Percentiles rank a stretch among this genome's conserved stretches.
These are phyloP conservation scores for Colletotrichum sp. DNA, from an alignment of 2,329 filamentous ascomycete genomes.

Conservation along the genomic window DNA sequence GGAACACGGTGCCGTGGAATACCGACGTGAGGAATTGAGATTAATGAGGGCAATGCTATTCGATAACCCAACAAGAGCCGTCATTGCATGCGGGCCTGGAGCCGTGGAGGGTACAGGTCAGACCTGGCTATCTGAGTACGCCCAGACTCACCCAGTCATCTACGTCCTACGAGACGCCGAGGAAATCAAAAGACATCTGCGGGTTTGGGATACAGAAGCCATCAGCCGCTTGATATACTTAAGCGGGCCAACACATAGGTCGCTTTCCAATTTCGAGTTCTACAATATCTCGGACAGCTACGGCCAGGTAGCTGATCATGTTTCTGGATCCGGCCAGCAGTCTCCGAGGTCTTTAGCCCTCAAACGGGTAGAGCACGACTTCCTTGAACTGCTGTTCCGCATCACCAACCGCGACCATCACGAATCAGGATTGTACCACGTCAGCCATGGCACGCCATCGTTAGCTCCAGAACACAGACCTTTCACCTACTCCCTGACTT, in stretches of 20 bases:
- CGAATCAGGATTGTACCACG: constrained; percentile 56
- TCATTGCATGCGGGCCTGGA: constrained; percentile 74
- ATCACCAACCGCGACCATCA: constrained; percentile 59
- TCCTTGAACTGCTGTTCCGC: constrained; percentile 67
- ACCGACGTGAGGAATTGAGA: constrained; percentile 66
- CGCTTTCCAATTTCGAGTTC: constrained; percentile 77
- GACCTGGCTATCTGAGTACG: constrained; percentile 64
- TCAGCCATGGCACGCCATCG: constrained; percentile 64
- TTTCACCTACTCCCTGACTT: constrained; percentile 71
- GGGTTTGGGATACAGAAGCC: constrained; percentile 57
- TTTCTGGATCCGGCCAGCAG: constrained; percentile 13
- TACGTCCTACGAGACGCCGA: constrained; percentile 70
- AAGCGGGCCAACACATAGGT: constrained; percentile 63
- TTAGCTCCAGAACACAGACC: constrained; percentile 63
- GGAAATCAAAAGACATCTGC: constrained; percentile 68
- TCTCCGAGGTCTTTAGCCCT: constrained; percentile 64
- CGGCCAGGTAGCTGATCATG: neutral
- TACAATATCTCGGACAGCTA: constrained; percentile 65
- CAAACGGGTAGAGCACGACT: constrained; percentile 72
- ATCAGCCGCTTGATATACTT: constrained; percentile 64
- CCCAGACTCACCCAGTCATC: constrained; percentile 70
- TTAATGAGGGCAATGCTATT: constrained; percentile 66
- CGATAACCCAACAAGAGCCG: constrained; percentile 61
- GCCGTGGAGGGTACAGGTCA: constrained; percentile 66
- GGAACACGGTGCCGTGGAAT: constrained; percentile 63